These are phyloP conservation scores for Jatropha curcas DNA, from an alignment of 345 rosid species.

Conservation along the genomic window DNA sequence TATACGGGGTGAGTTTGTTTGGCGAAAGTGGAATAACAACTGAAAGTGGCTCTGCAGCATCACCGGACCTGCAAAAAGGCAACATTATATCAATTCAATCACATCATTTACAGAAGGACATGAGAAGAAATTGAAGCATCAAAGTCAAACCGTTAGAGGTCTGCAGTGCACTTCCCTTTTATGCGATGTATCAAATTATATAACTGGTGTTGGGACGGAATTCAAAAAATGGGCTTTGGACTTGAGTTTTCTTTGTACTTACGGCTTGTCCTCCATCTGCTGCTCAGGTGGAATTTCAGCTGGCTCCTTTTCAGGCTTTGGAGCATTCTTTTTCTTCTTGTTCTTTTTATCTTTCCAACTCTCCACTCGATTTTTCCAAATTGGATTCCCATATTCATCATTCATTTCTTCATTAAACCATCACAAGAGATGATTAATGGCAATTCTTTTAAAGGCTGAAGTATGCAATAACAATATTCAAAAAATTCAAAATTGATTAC, in stretches of 20 bases:
- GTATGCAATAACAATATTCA: not conserved
- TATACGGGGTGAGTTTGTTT: conserved; percentile 72
- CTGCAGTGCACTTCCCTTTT: not conserved
- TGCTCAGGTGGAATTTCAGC: conserved; percentile 78
- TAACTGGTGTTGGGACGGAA: not conserved
- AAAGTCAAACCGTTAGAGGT: too few species aligned
- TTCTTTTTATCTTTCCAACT: conserved; percentile 96
- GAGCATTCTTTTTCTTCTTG: conserved; percentile 64
- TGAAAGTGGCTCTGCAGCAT: conserved; percentile 71
- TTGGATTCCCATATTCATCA: conserved; percentile 85
- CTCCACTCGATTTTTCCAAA: conserved; percentile 97
- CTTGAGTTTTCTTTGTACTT: conserved; percentile 26
- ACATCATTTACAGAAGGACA: not conserved
- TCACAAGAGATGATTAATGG: conserved; percentile 1
- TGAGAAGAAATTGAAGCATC: conserved; percentile 13
- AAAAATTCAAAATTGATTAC: conserved; percentile 38
- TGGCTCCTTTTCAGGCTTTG: conserved; percentile 54
- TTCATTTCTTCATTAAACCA: conserved; percentile 55
- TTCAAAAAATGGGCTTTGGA: not conserved
- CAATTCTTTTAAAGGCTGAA: conserved; percentile 6
- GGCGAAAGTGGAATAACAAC: conserved; percentile 58
- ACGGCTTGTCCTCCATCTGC: conserved; percentile 83
- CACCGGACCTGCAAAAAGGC: conserved; percentile 51
- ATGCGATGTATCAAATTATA: not conserved
- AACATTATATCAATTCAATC: conserved; percentile 1